Evolutionary conservation across 1,284 basidiomycete genomes (phyloP).

Genomic region (Fistulinella cinereoalba): DNA sequence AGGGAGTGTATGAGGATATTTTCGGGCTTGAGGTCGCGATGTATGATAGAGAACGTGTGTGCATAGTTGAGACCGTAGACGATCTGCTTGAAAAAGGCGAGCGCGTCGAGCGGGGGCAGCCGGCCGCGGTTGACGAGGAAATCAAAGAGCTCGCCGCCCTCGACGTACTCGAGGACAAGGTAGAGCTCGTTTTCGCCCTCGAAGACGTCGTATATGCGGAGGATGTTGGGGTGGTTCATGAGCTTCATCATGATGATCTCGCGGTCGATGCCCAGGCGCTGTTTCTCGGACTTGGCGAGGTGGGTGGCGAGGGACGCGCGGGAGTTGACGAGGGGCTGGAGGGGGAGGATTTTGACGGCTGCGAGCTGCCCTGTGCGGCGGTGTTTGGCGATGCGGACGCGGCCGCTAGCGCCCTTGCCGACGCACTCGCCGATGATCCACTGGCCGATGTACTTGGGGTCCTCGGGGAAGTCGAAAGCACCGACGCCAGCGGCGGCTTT

Average conservation of each 20-base stretch:
- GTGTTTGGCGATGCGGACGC: slow-evolving; percentile 94
- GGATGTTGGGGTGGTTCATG: slow-evolving; percentile 97
- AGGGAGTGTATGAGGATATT: slow-evolving; percentile 90
- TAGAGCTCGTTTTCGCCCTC: slow-evolving; percentile 92
- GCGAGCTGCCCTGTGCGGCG: slow-evolving; percentile 87
- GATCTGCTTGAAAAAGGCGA: slow-evolving; percentile 96
- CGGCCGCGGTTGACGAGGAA: slow-evolving; percentile 90
- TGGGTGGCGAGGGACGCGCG: slow-evolving; percentile 73
- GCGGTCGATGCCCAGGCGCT: slow-evolving; percentile 88
- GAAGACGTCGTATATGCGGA: slow-evolving; percentile 96
- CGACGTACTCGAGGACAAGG: slow-evolving; percentile 95
- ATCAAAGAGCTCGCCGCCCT: slow-evolving; percentile 98
- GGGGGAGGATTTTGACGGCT: slow-evolving; percentile 96
- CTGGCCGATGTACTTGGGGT: slow-evolving; percentile 72
- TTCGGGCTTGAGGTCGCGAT: slow-evolving; percentile 98
- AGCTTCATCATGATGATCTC: slow-evolving; percentile 99
- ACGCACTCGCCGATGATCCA: slow-evolving; percentile 94
- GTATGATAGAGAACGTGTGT: slow-evolving; percentile 98
- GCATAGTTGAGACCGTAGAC: slow-evolving; percentile 96
- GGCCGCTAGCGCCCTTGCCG: slow-evolving; percentile 92
- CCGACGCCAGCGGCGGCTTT: slow-evolving; percentile 66
- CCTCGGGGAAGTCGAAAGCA: slow-evolving; percentile 71
- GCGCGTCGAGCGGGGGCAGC: slow-evolving; percentile 79
- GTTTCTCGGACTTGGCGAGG: slow-evolving; percentile 80
- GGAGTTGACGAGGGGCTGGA: slow-evolving; percentile 79